Evolutionary conservation across 2,329 filamentous ascomycete species (phyloP).

Genomic region (Camillea tinctor): DNA sequence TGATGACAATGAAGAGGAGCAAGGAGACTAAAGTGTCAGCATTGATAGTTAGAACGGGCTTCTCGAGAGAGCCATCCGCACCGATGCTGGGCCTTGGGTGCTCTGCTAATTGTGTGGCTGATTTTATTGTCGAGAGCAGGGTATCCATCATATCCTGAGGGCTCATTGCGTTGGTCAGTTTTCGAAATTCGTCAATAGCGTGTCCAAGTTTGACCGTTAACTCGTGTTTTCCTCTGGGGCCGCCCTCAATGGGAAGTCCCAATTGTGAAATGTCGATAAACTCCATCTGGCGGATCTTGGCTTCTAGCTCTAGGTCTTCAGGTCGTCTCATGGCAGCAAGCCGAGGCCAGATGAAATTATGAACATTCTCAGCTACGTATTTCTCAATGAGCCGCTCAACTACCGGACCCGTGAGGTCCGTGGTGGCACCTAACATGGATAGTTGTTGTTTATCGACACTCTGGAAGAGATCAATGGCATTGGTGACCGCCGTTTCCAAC

Average conservation of each 20-base stretch:
- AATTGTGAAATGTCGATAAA: slow-evolving; percentile 93
- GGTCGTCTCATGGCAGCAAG: slow-evolving; percentile 73
- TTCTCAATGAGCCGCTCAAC: slow-evolving; percentile 94
- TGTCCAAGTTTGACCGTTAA: slow-evolving; percentile 72
- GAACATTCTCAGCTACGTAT: slow-evolving; percentile 90
- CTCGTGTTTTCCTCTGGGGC: slow-evolving; percentile 75
- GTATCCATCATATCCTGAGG: slow-evolving; percentile 88
- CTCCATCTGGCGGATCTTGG: slow-evolving; percentile 89
- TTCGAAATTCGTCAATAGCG: slow-evolving; percentile 86
- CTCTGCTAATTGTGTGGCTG: slow-evolving; percentile 68
- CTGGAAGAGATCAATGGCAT: slow-evolving; percentile 94
- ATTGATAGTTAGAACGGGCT: slow-evolving; percentile 62
- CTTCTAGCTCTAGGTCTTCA: slow-evolving; percentile 85
- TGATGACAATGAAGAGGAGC: slow-evolving; percentile 86
- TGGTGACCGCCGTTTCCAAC: slow-evolving; percentile 86
- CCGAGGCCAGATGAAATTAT: slow-evolving; percentile 83
- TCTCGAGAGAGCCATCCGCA: slow-evolving; percentile 45
- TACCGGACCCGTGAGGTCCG: slow-evolving; percentile 85
- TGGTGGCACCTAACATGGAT: slow-evolving; percentile 86
- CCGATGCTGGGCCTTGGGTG: slow-evolving; percentile 37
- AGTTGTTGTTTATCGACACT: slow-evolving; percentile 94
- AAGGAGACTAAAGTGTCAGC: slow-evolving; percentile 92
- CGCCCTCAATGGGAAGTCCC: slow-evolving; percentile 81
- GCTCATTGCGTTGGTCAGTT: slow-evolving; percentile 72
- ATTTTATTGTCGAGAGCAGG: slow-evolving; percentile 77